phyloP scores from a whole-genome alignment of 1,284 basidiomycete species.

The Cutaneotrichosporon sp. region DNA sequence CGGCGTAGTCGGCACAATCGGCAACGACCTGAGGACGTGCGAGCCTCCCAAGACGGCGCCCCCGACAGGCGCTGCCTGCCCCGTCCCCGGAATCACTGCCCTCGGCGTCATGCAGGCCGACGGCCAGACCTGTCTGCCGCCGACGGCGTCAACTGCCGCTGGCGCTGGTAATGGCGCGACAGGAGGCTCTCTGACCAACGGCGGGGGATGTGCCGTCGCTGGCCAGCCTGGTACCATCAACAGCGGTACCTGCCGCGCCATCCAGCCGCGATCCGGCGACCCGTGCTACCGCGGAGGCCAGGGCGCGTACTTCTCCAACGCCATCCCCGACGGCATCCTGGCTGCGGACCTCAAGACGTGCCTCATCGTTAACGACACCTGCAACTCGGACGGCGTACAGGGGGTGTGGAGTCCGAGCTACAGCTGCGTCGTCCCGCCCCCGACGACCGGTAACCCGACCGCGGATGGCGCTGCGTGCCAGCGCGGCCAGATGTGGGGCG shows the following conservation, averaged over 20 bases:
- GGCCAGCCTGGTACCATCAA: not conserved
- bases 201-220: not conserved
- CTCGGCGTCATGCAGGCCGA: not conserved
- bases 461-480: not conserved
- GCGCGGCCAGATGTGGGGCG: not conserved
- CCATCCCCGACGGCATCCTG: not conserved
- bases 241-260: not conserved
- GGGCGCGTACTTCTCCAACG: not conserved
- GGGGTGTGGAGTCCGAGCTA: slow-evolving; percentile 2
- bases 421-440: not conserved
- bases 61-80: not conserved
- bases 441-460: not conserved
- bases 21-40: not conserved
- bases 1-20: not conserved
- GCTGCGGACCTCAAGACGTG: not conserved
- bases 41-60: not conserved
- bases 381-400: not conserved
- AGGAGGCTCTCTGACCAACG: not conserved
- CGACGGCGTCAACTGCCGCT: not conserved
- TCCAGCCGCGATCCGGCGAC: not conserved
- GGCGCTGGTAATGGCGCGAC: not conserved
- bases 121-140: not conserved
- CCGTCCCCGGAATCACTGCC: not conserved
- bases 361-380: not conserved
- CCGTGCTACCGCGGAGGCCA: not conserved